These are phyloP conservation scores for Amphibolis antarctica DNA, from an alignment of 106 monocot genomes.

Conservation along the genomic window DNA sequence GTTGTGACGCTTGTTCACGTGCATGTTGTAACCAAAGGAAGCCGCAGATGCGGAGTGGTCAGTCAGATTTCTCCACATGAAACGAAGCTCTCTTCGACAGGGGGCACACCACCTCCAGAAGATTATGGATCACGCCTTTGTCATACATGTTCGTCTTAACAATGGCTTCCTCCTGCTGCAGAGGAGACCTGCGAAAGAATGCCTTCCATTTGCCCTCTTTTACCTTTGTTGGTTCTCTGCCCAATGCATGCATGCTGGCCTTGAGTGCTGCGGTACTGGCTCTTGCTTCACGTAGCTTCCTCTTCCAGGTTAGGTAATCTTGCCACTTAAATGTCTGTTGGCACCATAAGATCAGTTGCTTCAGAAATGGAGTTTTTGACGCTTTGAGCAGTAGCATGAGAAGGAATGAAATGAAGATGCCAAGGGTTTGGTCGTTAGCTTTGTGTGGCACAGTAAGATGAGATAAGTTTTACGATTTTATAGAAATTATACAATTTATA, in stretches of 20 bases:
- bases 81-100: conserved; percentile 54
- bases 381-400: not conserved
- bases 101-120: conserved; percentile 53
- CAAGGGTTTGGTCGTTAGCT: no score
- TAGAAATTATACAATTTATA: no score
- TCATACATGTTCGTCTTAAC: conserved; percentile 68
- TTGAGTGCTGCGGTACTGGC: conserved; percentile 58
- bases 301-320: conserved; percentile 85
- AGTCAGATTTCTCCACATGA: conserved; percentile 26
- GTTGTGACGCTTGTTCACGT: no score
- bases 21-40: no score
- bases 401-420: not conserved
- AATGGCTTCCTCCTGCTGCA: conserved; percentile 28
- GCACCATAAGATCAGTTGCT: not conserved
- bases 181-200: conserved; percentile 39
- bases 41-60: no score
- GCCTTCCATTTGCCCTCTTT: conserved; percentile 51
- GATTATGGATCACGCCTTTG: conserved; percentile 47
- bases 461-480: no score
- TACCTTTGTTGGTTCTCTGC: conserved; percentile 21
- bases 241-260: conserved; percentile 28
- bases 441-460: no score
- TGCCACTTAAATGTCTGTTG: conserved; percentile 94
- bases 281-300: conserved; percentile 73
- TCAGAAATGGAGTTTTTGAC: not conserved